Conservation (phyloP, 2,329 filamentous ascomycete genomes). For the Trichoderma koningiopsis region DNA sequence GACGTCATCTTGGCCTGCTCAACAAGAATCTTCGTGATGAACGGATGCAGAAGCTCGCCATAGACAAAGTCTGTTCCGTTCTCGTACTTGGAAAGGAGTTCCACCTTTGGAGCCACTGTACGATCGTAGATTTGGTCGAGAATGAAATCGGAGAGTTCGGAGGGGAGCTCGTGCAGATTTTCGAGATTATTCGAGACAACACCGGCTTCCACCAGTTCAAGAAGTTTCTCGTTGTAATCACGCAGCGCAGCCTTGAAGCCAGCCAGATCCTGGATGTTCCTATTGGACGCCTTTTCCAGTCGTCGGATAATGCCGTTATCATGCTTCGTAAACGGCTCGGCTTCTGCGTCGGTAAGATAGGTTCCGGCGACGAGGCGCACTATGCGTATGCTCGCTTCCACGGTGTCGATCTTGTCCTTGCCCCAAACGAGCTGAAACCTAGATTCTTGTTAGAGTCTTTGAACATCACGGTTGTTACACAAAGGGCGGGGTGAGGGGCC, state of each 20-base stretch:
- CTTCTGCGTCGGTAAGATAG: constrained; percentile 74
- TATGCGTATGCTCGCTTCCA: constrained; percentile 71
- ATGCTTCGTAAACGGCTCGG: constrained; percentile 69
- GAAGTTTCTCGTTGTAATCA: constrained; percentile 75
- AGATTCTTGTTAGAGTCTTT: constrained; percentile 13
- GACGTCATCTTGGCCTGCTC: constrained; percentile 76
- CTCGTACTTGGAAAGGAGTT: constrained; percentile 80
- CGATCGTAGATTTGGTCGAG: constrained; percentile 87
- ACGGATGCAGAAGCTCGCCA: constrained; percentile 84
- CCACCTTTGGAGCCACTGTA: constrained; percentile 86
- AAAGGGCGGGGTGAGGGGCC: not conserved
- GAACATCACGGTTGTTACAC: not conserved
- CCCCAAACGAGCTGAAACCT: constrained; percentile 69
- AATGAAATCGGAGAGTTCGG: constrained; percentile 76
- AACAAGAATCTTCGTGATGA: constrained; percentile 80
- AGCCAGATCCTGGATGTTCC: constrained; percentile 62
- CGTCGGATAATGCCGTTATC: constrained; percentile 74
- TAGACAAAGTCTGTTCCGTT: constrained; percentile 94
- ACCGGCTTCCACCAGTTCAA: constrained; percentile 66
- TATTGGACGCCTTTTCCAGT: constrained; percentile 72
- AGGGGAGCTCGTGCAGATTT: constrained; percentile 66
- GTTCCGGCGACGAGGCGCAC: constrained; percentile 70
- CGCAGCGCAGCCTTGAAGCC: constrained; percentile 74
- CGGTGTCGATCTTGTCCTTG: constrained; percentile 76
- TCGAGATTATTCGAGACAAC: constrained; percentile 73